phyloP scores from a whole-genome alignment of 805 yeast genomes.

The Jamesozyma lodderae region DNA sequence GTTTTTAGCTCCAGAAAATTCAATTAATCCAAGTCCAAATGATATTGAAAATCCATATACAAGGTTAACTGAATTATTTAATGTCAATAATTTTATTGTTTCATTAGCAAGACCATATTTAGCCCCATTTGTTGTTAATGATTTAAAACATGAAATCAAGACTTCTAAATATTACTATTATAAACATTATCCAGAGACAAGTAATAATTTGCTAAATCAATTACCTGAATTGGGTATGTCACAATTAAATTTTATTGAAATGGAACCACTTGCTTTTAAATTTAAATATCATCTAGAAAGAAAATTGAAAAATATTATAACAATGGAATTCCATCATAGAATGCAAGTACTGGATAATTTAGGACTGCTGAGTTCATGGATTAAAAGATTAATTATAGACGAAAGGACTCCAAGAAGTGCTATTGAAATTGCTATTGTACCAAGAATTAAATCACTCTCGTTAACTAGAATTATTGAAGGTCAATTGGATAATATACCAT shows the following conservation, averaged over 20 bases:
- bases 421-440: constrained; percentile 84
- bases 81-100: constrained; percentile 87
- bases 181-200: constrained; percentile 33
- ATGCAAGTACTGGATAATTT: constrained; percentile 69
- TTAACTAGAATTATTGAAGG: constrained; percentile 73
- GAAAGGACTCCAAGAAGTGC: constrained; percentile 76
- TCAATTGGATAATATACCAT: constrained; percentile 68
- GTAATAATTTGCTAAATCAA: constrained; percentile 12
- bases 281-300: constrained; percentile 30
- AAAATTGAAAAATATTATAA: constrained; percentile 45
- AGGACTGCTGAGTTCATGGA: constrained; percentile 60
- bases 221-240: constrained; percentile 19
- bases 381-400: constrained; percentile 74
- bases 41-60: constrained; percentile 67
- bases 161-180: constrained; percentile 31
- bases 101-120: constrained; percentile 89
- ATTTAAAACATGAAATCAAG: constrained; percentile 59
- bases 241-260: constrained; percentile 27
- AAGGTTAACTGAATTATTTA: constrained; percentile 81
- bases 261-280: constrained; percentile 31
- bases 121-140: constrained; percentile 81
- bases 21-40: constrained; percentile 30
- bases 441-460: constrained; percentile 65
- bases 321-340: constrained; percentile 78
- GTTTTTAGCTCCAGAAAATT: constrained; percentile 40